Conservation (phyloP, 2,329 filamentous ascomycete species). For the Ophiostoma angusticollis region DNA sequence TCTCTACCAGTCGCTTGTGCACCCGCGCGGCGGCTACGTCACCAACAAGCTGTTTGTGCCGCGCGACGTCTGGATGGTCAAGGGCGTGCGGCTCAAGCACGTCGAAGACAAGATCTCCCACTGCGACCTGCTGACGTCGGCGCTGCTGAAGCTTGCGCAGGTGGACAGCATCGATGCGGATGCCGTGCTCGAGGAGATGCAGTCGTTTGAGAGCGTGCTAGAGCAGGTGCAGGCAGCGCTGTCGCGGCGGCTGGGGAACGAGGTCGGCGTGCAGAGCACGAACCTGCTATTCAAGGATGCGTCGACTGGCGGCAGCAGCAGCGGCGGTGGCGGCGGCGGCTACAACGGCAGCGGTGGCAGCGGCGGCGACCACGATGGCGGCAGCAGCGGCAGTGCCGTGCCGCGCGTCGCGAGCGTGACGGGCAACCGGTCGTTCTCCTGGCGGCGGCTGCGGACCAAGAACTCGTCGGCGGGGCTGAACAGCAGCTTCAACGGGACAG, state of each 20-base stretch:
- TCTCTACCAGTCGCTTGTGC: conserved; percentile 80
- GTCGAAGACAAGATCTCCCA: conserved; percentile 89
- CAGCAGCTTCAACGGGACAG: conserved; percentile 31
- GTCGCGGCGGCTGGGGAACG: conserved; percentile 76
- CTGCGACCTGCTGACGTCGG: conserved; percentile 82
- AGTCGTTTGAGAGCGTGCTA: conserved; percentile 69
- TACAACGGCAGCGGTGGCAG: conserved; percentile 29
- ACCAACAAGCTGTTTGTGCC: conserved; percentile 88
- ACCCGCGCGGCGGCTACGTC: conserved; percentile 83
- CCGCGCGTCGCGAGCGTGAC: conserved; percentile 48
- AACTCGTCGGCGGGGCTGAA: conserved; percentile 57
- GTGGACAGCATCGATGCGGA: conserved; percentile 88
- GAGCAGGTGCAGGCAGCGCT: conserved; percentile 72
- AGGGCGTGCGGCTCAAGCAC: conserved; percentile 82
- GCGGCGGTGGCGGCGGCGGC: conserved; percentile 15
- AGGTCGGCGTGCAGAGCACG: conserved; percentile 73
- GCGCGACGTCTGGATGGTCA: conserved; percentile 84
- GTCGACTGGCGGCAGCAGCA: conserved; percentile 33
- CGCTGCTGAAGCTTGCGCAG: conserved; percentile 66
- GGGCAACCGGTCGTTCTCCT: conserved; percentile 75
- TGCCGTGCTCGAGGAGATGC: conserved; percentile 87
- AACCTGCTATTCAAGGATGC: conserved; percentile 65
- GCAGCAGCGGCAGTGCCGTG: conserved; percentile 25
- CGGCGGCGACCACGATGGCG: conserved; percentile 37
- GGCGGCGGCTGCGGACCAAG: conserved; percentile 82